Conservation (phyloP, 345 rosid species). For the Citrus medica region DNA sequence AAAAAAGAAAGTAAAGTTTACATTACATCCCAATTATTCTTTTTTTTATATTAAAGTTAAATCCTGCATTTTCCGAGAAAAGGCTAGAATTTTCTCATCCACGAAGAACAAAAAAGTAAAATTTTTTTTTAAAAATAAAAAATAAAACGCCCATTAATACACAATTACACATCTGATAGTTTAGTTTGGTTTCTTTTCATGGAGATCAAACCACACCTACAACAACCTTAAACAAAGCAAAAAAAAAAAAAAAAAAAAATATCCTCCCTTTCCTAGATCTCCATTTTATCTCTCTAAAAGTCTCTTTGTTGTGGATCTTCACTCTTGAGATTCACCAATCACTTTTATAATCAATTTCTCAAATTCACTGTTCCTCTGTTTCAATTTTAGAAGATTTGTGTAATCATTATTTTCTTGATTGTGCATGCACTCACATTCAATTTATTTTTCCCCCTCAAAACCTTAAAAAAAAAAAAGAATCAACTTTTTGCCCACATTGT, state of each 20-base stretch:
- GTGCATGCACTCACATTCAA: constrained; percentile 20
- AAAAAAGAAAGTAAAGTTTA: not conserved
- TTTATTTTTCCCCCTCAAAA: not conserved
- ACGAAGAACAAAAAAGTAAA: constrained; percentile 18
- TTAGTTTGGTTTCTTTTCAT: not conserved
- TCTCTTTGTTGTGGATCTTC: constrained; percentile 13
- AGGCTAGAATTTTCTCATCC: constrained; percentile 33
- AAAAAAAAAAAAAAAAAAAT: not conserved
- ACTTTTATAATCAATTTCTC: constrained; percentile 11
- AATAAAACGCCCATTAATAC: not conserved
- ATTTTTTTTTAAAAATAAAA: not conserved
- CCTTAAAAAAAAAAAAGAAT: not conserved
- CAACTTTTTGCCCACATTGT: not conserved
- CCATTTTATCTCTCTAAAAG: not conserved
- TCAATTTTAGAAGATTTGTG: constrained; percentile 22
- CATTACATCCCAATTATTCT: not conserved
- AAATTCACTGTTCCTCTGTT: not conserved
- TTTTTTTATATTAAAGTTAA: not conserved
- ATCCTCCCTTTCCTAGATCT: not conserved
- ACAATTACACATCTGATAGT: not conserved
- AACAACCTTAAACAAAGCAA: not conserved
- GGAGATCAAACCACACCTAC: constrained; percentile 7
- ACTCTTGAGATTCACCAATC: constrained; percentile 18
- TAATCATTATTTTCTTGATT: constrained; percentile 33
- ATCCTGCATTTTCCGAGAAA: constrained; percentile 31